These are phyloP conservation scores for Auriscalpium vulgare DNA, from an alignment of 768 basidiomycete species.

Conservation along the genomic window DNA sequence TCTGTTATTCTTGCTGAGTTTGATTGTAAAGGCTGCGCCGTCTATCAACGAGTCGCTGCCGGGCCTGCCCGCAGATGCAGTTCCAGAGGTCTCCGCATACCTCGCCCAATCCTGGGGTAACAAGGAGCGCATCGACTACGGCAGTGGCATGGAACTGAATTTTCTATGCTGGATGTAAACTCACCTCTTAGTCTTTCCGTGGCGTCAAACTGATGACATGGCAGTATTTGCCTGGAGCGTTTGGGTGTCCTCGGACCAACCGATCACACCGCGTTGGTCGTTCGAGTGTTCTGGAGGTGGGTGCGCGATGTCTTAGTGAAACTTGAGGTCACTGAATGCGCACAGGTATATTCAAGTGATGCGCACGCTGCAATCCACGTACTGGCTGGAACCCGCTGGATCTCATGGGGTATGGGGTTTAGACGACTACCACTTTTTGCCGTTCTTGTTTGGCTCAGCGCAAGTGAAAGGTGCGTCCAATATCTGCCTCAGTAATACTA, in stretches of 20 bases:
- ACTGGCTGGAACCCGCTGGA: slow-evolving; percentile 98
- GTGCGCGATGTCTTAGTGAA: not conserved
- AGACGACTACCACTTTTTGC: slow-evolving; percentile 95
- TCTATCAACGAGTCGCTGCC: slow-evolving; percentile 51
- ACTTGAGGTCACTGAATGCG: not conserved
- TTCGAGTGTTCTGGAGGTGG: slow-evolving; percentile 84
- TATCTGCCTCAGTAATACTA: not conserved
- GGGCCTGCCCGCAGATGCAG: slow-evolving; percentile 46
- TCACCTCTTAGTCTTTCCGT: not conserved
- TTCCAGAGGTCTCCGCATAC: slow-evolving; percentile 69
- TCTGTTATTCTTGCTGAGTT: not conserved
- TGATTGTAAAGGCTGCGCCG: slow-evolving; percentile 2
- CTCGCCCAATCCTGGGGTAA: slow-evolving; percentile 90
- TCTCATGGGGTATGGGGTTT: slow-evolving; percentile 98
- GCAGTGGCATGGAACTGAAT: slow-evolving; percentile 99
- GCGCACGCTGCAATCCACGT: slow-evolving; percentile 84
- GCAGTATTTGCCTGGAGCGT: slow-evolving; percentile 75
- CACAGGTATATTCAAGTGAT: slow-evolving; percentile 65
- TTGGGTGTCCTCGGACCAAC: slow-evolving; percentile 52
- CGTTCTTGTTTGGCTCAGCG: slow-evolving; percentile 80
- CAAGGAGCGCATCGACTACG: slow-evolving; percentile 88
- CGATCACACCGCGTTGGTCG: slow-evolving; percentile 72
- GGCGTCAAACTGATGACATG: not conserved
- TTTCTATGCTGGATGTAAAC: slow-evolving; percentile 94
- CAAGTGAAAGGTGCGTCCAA: slow-evolving; percentile 50